These are phyloP conservation scores for Teunomyces pallodes DNA, from an alignment of 805 yeast genomes.

Conservation along the genomic window DNA sequence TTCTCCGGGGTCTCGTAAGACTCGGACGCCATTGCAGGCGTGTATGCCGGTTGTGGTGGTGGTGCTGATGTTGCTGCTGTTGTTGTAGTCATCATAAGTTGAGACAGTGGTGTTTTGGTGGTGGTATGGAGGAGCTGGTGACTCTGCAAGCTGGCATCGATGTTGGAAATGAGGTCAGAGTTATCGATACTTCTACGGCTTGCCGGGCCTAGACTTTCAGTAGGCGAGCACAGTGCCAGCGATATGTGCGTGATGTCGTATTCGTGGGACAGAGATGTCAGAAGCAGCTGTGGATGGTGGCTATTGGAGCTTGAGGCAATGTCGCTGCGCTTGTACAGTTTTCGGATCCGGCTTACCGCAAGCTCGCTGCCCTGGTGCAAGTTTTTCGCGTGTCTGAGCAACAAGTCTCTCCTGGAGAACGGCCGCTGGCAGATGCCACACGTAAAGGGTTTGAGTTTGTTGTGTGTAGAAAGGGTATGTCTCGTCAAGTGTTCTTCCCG, in stretches of 20 bases:
- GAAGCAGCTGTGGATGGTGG: not conserved
- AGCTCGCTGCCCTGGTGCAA: conserved; percentile 42
- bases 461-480: conserved; percentile 42
- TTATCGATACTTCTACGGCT: conserved; percentile 7
- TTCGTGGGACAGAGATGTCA: not conserved
- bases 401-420: conserved; percentile 41
- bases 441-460: conserved; percentile 42
- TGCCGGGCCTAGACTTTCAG: not conserved
- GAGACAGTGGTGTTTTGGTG: not conserved
- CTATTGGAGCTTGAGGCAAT: not conserved
- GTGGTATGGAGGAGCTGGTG: not conserved
- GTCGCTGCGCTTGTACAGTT: conserved; percentile 30
- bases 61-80: not conserved
- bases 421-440: conserved; percentile 46
- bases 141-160: not conserved
- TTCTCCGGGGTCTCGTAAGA: conserved; percentile 27
- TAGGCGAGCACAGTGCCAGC: not conserved
- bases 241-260: not conserved
- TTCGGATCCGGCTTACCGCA: conserved; percentile 43
- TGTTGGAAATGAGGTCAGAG: conserved; percentile 4
- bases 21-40: conserved; percentile 1
- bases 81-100: not conserved
- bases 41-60: not conserved
- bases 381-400: conserved; percentile 44
- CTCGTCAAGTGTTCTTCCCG: conserved; percentile 45